Evolutionary conservation across 805 yeast genomes (phyloP).

Genomic region (Pichia scutulata): DNA sequence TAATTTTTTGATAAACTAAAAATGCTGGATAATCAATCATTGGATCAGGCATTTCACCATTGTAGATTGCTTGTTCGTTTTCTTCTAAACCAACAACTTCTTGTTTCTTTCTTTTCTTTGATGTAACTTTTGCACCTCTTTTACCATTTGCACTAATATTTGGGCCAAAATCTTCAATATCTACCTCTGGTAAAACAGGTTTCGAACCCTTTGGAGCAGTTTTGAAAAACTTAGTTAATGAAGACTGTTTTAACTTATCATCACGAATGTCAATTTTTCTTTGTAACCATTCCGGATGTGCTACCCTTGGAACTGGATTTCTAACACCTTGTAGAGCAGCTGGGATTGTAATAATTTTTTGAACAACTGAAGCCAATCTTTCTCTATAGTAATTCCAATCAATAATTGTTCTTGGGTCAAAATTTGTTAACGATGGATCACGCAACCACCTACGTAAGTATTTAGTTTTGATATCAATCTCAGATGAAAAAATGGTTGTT

Average conservation of each 20-base stretch:
- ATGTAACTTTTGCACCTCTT: slow-evolving; percentile 39
- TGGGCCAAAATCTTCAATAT: slow-evolving; percentile 55
- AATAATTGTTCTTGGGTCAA: slow-evolving; percentile 81
- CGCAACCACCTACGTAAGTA: slow-evolving; percentile 82
- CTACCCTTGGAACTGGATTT: slow-evolving; percentile 92
- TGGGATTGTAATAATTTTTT: slow-evolving; percentile 92
- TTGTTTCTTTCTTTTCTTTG: slow-evolving; percentile 36
- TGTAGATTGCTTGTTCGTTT: slow-evolving; percentile 40
- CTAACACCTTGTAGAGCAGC: slow-evolving; percentile 85
- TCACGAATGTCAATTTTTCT: slow-evolving; percentile 51
- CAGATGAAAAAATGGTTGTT: slow-evolving; percentile 90
- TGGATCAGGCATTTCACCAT: slow-evolving; percentile 57
- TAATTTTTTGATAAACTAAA: slow-evolving; percentile 70
- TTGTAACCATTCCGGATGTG: slow-evolving; percentile 90
- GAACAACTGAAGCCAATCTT: slow-evolving; percentile 85
- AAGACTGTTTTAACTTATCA: slow-evolving; percentile 67
- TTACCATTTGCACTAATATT: slow-evolving; percentile 24
- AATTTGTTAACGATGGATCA: slow-evolving; percentile 66
- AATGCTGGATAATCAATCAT: slow-evolving; percentile 59
- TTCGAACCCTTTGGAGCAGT: slow-evolving; percentile 34
- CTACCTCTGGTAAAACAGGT: slow-evolving; percentile 25
- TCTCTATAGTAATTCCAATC: slow-evolving; percentile 94
- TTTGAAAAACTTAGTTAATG: slow-evolving; percentile 50
- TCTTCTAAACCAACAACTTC: slow-evolving; percentile 32
- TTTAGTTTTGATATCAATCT: slow-evolving; percentile 54